These are phyloP conservation scores for Phanerodontia chrysosporium DNA, from an alignment of 768 basidiomycete genomes.

Conservation along the genomic window DNA sequence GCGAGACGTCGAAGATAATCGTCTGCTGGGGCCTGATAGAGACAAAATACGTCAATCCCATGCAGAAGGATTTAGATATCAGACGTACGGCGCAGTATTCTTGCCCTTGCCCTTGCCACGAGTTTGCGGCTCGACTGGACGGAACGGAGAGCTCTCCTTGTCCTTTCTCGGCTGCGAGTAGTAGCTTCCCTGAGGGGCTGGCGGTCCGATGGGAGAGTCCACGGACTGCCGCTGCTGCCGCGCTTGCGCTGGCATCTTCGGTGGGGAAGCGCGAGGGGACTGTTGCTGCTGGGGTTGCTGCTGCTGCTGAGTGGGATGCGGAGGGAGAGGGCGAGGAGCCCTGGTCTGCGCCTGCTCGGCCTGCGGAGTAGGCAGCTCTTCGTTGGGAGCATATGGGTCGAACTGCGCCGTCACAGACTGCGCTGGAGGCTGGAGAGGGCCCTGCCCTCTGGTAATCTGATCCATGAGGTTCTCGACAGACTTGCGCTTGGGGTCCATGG, in stretches of 20 bases:
- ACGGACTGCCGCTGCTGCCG: conserved; percentile 32
- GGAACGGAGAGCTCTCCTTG: conserved; percentile 60
- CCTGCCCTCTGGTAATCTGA: conserved; percentile 53
- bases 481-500: conserved; percentile 64
- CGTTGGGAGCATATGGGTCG: conserved; percentile 26
- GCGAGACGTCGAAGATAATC: conserved; percentile 73
- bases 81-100: conserved; percentile 45
- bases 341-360: conserved; percentile 37
- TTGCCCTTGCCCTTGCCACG: conserved; percentile 40
- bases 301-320: conserved; percentile 41
- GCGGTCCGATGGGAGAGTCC: conserved; percentile 44
- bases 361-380: conserved; percentile 25
- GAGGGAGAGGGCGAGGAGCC: conserved; percentile 60
- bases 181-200: conserved; percentile 22
- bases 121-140: conserved; percentile 31
- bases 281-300: conserved; percentile 24
- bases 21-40: conserved; percentile 59
- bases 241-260: conserved; percentile 44
- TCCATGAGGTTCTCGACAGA: conserved; percentile 82
- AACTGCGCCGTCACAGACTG: conserved; percentile 23
- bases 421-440: conserved; percentile 25
- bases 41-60: not conserved
- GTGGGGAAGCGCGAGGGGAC: conserved; percentile 64
- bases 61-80: not conserved
- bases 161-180: conserved; percentile 45